Percentiles rank a stretch among this genome's conserved stretches.
phyloP scores from a whole-genome alignment of 2,329 filamentous ascomycete species.

The Parastagonospora avenae region DNA sequence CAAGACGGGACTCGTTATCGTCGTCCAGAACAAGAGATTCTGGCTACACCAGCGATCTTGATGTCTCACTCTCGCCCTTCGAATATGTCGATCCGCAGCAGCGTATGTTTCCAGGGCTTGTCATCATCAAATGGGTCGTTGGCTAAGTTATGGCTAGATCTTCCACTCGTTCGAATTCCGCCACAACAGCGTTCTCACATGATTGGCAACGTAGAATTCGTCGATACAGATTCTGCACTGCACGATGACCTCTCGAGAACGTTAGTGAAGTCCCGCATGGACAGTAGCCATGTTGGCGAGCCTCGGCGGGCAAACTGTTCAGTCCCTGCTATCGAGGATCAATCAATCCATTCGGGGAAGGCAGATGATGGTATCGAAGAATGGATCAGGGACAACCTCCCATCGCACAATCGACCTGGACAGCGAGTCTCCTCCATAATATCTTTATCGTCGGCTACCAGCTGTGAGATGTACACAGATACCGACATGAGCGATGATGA shows the following conservation, averaged over 20 bases:
- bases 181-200: neutral
- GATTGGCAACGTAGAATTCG: too few relatives aligned
- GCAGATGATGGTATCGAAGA: conserved; percentile 27
- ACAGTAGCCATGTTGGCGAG: too few relatives aligned
- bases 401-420: conserved; percentile 22
- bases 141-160: conserved; percentile 14
- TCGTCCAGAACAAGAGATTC: conserved; percentile 36
- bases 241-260: too few relatives aligned
- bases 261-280: too few relatives aligned
- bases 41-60: conserved; percentile 38
- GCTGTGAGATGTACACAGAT: conserved; percentile 35
- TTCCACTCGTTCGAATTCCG: conserved; percentile 6
- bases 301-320: neutral
- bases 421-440: conserved; percentile 32
- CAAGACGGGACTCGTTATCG: conserved; percentile 32
- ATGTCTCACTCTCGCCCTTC: conserved; percentile 31
- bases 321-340: neutral
- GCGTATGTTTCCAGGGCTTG: conserved; percentile 11
- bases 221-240: too few relatives aligned
- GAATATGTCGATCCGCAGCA: conserved; percentile 21
- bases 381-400: conserved; percentile 34
- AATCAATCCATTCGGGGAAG: neutral
- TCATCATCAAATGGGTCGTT: neutral
- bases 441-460: conserved; percentile 34
- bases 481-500: conserved; percentile 35